Evolutionary conservation across 257 asterid genomes (phyloP).

Genomic region (Echium plantagineum): DNA sequence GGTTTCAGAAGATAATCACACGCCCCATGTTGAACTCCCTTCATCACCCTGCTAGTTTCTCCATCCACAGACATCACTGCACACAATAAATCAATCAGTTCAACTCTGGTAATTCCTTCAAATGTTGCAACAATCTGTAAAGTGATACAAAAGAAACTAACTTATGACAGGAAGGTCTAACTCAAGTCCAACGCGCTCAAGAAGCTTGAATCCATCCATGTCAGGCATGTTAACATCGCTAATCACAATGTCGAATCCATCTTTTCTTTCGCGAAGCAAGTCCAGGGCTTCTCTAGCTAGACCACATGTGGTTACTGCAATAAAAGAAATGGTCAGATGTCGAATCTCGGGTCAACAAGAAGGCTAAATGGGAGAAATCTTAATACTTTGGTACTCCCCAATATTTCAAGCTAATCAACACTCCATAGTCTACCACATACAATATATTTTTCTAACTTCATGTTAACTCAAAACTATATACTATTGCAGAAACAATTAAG

Average conservation of each 20-base stretch:
- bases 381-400: too few relatives aligned
- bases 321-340: slow-evolving; percentile 7
- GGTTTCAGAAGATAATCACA: slow-evolving; percentile 85
- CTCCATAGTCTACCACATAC: too few relatives aligned
- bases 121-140: not conserved
- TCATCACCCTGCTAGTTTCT: slow-evolving; percentile 72
- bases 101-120: not conserved
- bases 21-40: slow-evolving; percentile 72
- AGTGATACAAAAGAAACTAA: slow-evolving; percentile 17
- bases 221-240: slow-evolving; percentile 99
- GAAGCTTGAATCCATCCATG: slow-evolving; percentile 96
- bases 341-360: not conserved
- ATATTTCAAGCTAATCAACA: too few relatives aligned
- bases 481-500: not conserved
- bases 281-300: slow-evolving; percentile 70
- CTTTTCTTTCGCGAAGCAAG: slow-evolving; percentile 73
- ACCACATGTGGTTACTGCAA: slow-evolving; percentile 72
- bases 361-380: too few relatives aligned
- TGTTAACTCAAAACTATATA: too few relatives aligned
- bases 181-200: slow-evolving; percentile 90
- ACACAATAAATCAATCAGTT: not conserved
- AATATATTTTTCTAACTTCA: too few relatives aligned
- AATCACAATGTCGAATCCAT: slow-evolving; percentile 75
- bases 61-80: slow-evolving; percentile 85
- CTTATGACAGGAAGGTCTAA: slow-evolving; percentile 97